These are phyloP conservation scores for Phytophthora sojae DNA, from an alignment of 352 stramenopile genomes.

Conservation along the genomic window DNA sequence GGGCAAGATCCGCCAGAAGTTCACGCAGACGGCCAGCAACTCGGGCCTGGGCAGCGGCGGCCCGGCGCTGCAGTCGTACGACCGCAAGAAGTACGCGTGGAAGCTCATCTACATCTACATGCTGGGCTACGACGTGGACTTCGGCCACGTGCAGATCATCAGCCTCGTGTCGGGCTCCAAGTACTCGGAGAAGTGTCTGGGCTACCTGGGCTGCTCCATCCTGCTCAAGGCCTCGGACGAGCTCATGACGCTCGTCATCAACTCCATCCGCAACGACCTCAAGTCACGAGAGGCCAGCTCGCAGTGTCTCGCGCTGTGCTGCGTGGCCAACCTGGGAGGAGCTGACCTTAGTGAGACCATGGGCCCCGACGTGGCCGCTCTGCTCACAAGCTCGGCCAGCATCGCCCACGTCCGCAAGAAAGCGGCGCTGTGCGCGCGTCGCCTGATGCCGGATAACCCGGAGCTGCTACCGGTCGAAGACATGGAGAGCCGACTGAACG, in stretches of 20 bases:
- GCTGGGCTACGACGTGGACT: conserved; percentile 99
- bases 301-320: conserved; percentile 96
- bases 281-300: conserved; percentile 84
- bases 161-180: conserved; percentile 95
- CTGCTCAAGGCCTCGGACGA: conserved; percentile 93
- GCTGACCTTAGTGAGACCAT: conserved; percentile 95
- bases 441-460: conserved; percentile 93
- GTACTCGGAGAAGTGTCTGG: conserved; percentile 95
- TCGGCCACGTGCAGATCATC: conserved; percentile 98
- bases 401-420: conserved; percentile 98
- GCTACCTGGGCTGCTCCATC: conserved; percentile 97
- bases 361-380: conserved; percentile 92
- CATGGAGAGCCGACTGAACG: conserved; percentile 65
- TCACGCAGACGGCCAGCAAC: conserved; percentile 74
- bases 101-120: conserved; percentile 99
- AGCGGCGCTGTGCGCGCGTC: conserved; percentile 94
- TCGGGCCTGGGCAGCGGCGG: conserved; percentile 30
- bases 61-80: conserved; percentile 92
- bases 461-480: conserved; percentile 91
- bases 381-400: conserved; percentile 93
- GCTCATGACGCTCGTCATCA: conserved; percentile 94
- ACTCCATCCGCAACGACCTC: conserved; percentile 97
- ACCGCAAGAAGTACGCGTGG: conserved; percentile 99
- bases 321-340: conserved; percentile 96
- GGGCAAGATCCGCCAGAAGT: conserved; percentile 98